Evolutionary conservation across 176 grass and related monocot genomes (phyloP), one percentile per base, ranked within the genome.

Genomic region (Eleusine indica): DNA sequence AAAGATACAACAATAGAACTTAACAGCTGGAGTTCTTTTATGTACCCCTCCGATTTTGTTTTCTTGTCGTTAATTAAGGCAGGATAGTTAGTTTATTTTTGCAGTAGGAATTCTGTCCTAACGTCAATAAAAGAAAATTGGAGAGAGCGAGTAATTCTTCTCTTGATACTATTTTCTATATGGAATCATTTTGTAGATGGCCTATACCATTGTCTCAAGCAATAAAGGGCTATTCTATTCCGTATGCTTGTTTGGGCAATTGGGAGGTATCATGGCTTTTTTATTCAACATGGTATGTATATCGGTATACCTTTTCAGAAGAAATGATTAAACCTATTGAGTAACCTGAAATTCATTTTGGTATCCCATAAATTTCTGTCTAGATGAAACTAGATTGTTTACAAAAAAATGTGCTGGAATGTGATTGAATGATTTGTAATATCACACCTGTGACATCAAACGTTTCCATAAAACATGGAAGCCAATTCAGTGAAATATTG

Each of bases 311-410:
- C 40, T 77, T 47, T 66, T 46, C 12, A 60, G 0, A 79, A 51
- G 39, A 67, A 80, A 80, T 39, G 28, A 49, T 76, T 19, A 13
- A 75, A 16, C 29, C 13, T 60, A n/a, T 75, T 74, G 52, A 69
- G 4, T 14, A 25, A 62, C 37, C 15, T 2, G 19, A 3, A 2
- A 43, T 8, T 77, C 7, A 14, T 53, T 40, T 30, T 68, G 10
- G 7, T 40, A 15, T 49, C 5, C 25, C 14, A 48, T 49, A 10
- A 37, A 7, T 38, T 83, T 15, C 22, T 40, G 58, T 42, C 15
- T 51, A 61, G 21, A 37, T 68, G 38, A 42, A 67, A 3, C 1
- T 6, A 65, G 8, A 65, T 67, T 25, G 49, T 42, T 30, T 80
- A 48, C 48, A 57, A 49, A 35, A 75, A 11, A 13, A 25, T 7